phyloP scores from a whole-genome alignment of 1,139 yeast species.

The Yamadazyma aaseri region DNA sequence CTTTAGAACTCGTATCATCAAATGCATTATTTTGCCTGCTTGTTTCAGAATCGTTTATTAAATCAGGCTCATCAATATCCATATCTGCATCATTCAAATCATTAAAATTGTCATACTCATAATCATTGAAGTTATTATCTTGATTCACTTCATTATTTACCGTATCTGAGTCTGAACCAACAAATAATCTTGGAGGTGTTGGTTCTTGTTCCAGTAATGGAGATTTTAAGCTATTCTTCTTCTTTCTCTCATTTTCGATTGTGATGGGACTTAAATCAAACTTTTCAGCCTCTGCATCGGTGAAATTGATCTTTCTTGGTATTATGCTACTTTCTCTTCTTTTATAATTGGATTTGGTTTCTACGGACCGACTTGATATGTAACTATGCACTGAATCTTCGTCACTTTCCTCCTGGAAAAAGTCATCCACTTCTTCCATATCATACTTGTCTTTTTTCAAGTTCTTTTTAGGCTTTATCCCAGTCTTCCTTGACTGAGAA shows the following conservation, averaged over 20 bases:
- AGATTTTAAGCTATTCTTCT: conserved; percentile 9
- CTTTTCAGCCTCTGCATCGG: conserved; percentile 37
- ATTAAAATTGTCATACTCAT: conserved; percentile 1
- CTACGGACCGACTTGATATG: neutral
- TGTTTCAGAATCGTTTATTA: conserved; percentile 2
- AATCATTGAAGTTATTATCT: neutral
- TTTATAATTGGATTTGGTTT: conserved; percentile 1
- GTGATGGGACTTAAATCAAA: conserved; percentile 33
- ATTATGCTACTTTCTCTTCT: conserved; percentile 10
- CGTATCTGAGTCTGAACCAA: neutral
- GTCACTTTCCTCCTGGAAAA: conserved; percentile 37
- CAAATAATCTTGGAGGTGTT: conserved; percentile 7
- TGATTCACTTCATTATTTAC: neutral
- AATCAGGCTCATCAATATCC: conserved; percentile 7
- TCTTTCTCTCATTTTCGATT: conserved; percentile 21
- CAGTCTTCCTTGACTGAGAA: conserved; percentile 57
- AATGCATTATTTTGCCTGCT: conserved; percentile 2
- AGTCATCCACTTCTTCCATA: conserved; percentile 79
- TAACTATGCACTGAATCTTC: conserved; percentile 1
- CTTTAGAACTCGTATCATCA: neutral
- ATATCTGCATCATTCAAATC: conserved; percentile 1
- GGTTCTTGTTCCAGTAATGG: conserved; percentile 12
- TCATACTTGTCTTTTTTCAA: conserved; percentile 63
- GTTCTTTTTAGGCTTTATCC: conserved; percentile 50
- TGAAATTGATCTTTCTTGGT: conserved; percentile 39